phyloP scores from a whole-genome alignment of 345 rosid species.

The Gossypium herbaceum region DNA sequence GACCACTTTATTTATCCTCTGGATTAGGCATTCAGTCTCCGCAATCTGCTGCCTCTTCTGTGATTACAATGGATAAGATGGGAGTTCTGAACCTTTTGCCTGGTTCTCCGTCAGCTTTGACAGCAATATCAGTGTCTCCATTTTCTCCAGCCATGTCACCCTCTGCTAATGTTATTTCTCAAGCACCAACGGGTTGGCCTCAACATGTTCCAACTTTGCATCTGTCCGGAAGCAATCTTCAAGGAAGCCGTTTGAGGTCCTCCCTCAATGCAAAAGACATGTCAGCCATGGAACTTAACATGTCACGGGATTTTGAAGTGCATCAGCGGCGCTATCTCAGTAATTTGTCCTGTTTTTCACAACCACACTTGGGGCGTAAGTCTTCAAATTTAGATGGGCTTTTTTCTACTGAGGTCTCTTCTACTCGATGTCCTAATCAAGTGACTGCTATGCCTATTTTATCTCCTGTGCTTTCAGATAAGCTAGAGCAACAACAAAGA shows the following conservation, averaged over 20 bases:
- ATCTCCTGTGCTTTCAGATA: conserved; percentile 37
- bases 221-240: conserved; percentile 38
- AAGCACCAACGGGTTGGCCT: conserved; percentile 34
- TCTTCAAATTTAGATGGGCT: conserved; percentile 43
- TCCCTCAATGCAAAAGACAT: conserved; percentile 40
- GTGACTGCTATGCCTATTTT: conserved; percentile 24
- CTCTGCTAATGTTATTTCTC: conserved; percentile 26
- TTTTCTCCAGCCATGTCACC: conserved; percentile 40
- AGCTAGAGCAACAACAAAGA: conserved; percentile 36
- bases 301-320: conserved; percentile 33
- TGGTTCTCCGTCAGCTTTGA: conserved; percentile 38
- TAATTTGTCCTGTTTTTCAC: conserved; percentile 32
- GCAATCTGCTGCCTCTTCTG: conserved; percentile 33
- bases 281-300: conserved; percentile 22
- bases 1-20: conserved; percentile 37
- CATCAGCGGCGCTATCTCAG: conserved; percentile 29
- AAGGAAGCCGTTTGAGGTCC: conserved; percentile 43
- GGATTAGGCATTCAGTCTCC: conserved; percentile 43
- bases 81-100: conserved; percentile 33
- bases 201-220: conserved; percentile 45
- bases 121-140: conserved; percentile 34
- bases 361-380: conserved; percentile 16
- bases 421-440: conserved; percentile 39
- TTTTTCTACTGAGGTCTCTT: conserved; percentile 32
- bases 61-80: conserved; percentile 37